These are phyloP conservation scores for Claviceps arundinis DNA, from an alignment of 2,329 filamentous ascomycete genomes.

Conservation along the genomic window DNA sequence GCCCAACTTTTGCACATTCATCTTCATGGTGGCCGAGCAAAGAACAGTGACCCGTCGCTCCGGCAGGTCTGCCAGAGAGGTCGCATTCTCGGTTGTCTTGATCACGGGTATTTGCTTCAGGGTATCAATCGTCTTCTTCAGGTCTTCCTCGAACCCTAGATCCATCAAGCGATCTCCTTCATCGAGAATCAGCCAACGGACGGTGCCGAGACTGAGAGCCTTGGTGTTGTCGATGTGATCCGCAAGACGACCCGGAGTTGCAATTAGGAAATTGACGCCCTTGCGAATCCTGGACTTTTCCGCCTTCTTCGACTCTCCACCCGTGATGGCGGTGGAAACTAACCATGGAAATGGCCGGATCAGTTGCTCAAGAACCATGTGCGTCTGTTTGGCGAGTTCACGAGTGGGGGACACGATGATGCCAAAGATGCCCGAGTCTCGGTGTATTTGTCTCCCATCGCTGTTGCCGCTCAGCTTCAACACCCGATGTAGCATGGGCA, in stretches of 20 bases:
- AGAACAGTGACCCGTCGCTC: slow-evolving; percentile 72
- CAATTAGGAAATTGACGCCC: slow-evolving; percentile 89
- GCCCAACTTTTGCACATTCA: slow-evolving; percentile 86
- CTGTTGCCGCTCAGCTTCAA: slow-evolving; percentile 55
- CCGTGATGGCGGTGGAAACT: slow-evolving; percentile 72
- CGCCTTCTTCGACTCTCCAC: slow-evolving; percentile 56
- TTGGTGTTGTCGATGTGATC: slow-evolving; percentile 92
- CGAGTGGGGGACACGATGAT: slow-evolving; percentile 89
- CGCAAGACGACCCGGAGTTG: slow-evolving; percentile 78
- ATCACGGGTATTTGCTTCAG: slow-evolving; percentile 53
- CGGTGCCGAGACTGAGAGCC: slow-evolving; percentile 73
- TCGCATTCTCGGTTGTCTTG: slow-evolving; percentile 44
- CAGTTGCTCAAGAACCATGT: slow-evolving; percentile 70
- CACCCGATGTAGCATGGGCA: slow-evolving; percentile 83
- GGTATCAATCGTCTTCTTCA: slow-evolving; percentile 72
- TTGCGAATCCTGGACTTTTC: slow-evolving; percentile 92
- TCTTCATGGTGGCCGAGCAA: slow-evolving; percentile 95
- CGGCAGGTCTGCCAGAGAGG: slow-evolving; percentile 50
- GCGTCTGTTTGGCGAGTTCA: slow-evolving; percentile 89
- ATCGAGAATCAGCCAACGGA: slow-evolving; percentile 87
- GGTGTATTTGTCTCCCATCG: slow-evolving; percentile 48
- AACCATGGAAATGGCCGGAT: slow-evolving; percentile 88
- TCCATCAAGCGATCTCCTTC: slow-evolving; percentile 99
- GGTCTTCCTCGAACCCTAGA: slow-evolving; percentile 87
- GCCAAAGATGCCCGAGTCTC: slow-evolving; percentile 83